Conservation (phyloP, 1,139 yeast species). For the Nakaseomyces uthaithaninus region DNA sequence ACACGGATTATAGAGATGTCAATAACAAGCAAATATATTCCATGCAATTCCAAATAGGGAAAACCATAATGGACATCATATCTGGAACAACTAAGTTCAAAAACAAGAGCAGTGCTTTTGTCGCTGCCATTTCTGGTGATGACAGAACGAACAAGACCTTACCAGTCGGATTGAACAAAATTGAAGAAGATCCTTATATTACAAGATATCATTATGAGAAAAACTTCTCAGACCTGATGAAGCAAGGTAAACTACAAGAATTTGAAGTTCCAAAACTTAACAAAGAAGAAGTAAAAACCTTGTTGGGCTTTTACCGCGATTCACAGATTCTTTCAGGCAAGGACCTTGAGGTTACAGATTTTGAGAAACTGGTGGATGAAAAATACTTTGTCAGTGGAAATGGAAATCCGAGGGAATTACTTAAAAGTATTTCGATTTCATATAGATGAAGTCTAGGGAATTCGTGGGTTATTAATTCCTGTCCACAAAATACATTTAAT, state of each 20-base stretch:
- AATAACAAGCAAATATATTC: conserved; percentile 53
- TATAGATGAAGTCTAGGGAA: conserved; percentile 10
- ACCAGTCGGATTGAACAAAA: conserved; percentile 50
- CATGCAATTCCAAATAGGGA: conserved; percentile 60
- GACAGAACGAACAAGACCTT: conserved; percentile 47
- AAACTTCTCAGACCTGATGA: conserved; percentile 42
- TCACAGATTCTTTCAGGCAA: conserved; percentile 47
- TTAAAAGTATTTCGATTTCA: conserved; percentile 39
- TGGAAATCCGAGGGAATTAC: conserved; percentile 69
- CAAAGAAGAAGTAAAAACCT: conserved; percentile 45
- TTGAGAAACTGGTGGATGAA: conserved; percentile 39
- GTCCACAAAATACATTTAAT: no score
- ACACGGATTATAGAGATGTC: conserved; percentile 54
- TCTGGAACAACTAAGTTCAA: conserved; percentile 46
- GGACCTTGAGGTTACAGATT: conserved; percentile 33
- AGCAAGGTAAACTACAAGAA: conserved; percentile 42
- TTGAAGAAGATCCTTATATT: conserved; percentile 52
- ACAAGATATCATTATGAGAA: conserved; percentile 46
- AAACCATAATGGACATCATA: conserved; percentile 46
- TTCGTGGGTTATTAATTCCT: no score
- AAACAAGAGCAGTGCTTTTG: conserved; percentile 50
- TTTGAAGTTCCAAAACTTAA: conserved; percentile 45
- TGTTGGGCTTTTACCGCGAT: conserved; percentile 47
- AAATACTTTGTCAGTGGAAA: conserved; percentile 61
- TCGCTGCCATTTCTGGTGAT: conserved; percentile 53